Base-by-base conservation (phyloP, 768 basidiomycete species). In the Leccinum subgranulosum region DNA sequence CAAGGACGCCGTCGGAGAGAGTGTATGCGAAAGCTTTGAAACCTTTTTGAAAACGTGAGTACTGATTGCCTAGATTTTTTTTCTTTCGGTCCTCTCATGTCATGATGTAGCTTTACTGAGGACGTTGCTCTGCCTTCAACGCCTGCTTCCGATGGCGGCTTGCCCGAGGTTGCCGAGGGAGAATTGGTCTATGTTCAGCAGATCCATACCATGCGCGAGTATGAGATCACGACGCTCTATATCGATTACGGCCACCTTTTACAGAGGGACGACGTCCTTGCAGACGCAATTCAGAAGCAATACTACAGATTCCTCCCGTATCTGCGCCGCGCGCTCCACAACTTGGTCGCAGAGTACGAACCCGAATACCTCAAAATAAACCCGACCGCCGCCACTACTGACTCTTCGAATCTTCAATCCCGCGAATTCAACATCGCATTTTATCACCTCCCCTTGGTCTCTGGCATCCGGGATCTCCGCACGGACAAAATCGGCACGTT, bases 271-370 rank as follows among this genome's bases (percentile, higher is more conserved):
- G 94, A 97, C 61, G 88, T 94, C 6, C 87, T 98, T 19, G 95
- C 96, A 0, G 85, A 91, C 62, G 96, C 96, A 2, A 92, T 99
- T 58, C 87, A 90, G 62, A 90, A 86, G 60, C 93, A 97, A 69
- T 98, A 99, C 70, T 98, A 98, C 70, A 87, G 97, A 66, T 98
- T 98, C 75, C 77, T 98, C 2, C 96, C 96, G 0, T 99, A 92
- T 74, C 82, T 98, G 39, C 87, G 92, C 49, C 90, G 94, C 60
- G 94, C 95, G 3, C 80, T 99, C 21, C 85, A 92, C 67, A 91
- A 92, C 66, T 82, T 98, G 43, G 90, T 99, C 52, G 83, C 92
- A 33, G 84, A 90, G 70, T 92, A 84, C 73, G 94, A 91, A 63
- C 95, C 95, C 7, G 90, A 92, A 66, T 99, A 98, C 63, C 84